phyloP scores from a whole-genome alignment of 2,329 filamentous ascomycete genomes.

The Neopestalotiopsis rosae region DNA sequence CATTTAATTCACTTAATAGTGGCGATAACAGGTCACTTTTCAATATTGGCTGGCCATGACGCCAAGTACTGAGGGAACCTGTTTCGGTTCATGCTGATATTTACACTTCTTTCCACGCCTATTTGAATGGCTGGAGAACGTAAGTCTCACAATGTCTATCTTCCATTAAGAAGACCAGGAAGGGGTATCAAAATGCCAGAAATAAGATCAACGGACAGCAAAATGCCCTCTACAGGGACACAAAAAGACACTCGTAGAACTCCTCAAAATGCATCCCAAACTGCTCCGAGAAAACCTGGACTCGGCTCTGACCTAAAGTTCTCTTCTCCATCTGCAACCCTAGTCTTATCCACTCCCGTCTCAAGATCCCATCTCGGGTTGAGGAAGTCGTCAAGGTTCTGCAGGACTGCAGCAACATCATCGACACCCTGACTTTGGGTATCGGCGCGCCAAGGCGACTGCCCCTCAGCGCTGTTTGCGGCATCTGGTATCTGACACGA shows the following conservation, averaged over 20 bases:
- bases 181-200: not conserved
- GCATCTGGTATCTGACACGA: conserved; percentile 17
- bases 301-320: conserved; percentile 1
- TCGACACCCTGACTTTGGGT: conserved; percentile 36
- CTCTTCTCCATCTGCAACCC: conserved; percentile 7
- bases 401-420: conserved; percentile 51
- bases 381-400: conserved; percentile 52
- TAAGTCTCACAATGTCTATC: not conserved
- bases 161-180: not conserved
- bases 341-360: conserved; percentile 39
- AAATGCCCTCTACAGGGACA: not conserved
- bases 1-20: not conserved
- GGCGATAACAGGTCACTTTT: not conserved
- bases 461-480: conserved; percentile 23
- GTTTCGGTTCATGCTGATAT: not conserved
- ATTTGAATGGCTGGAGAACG: not conserved
- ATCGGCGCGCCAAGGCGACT: conserved; percentile 36
- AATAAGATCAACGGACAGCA: not conserved
- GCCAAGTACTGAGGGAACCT: not conserved
- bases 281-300: not conserved
- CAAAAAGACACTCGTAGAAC: not conserved
- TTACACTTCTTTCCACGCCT: not conserved
- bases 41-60: not conserved
- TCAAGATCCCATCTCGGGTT: conserved; percentile 44
- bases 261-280: conserved; percentile 10